Evolutionary conservation across 257 asterid genomes (phyloP).

Genomic region (Cynanchum wilfordii): DNA sequence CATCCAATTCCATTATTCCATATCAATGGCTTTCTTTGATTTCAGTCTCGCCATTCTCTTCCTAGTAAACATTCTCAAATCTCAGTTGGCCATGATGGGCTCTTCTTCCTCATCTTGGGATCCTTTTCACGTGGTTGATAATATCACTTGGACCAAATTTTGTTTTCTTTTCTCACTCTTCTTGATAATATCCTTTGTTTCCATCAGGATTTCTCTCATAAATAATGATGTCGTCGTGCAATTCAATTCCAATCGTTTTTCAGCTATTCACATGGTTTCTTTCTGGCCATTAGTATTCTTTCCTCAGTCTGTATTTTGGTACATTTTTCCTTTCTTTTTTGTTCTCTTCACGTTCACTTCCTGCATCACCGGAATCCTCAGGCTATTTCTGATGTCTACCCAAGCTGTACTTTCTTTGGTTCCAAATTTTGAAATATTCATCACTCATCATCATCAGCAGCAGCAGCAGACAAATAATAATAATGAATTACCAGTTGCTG

Average conservation of each 20-base stretch:
- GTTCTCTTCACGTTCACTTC: constrained; percentile 4
- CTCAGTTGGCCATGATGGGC: no score
- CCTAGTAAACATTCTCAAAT: no score
- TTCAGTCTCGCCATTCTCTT: no score
- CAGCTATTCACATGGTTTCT: constrained; percentile 10
- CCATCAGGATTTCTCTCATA: constrained; percentile 23
- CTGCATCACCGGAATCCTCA: constrained; percentile 1
- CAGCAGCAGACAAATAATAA: no score
- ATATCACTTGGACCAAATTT: neutral
- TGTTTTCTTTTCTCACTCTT: neutral
- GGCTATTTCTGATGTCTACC: neutral
- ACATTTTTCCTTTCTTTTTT: constrained; percentile 19
- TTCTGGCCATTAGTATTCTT: constrained; percentile 20
- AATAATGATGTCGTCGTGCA: constrained; percentile 2
- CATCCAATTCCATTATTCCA: no score
- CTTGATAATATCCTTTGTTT: neutral
- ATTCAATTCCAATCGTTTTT: constrained; percentile 17
- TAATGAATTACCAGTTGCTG: no score
- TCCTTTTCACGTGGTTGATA: neutral
- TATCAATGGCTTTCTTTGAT: no score
- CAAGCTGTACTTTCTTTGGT: no score
- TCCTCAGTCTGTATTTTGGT: constrained; percentile 31
- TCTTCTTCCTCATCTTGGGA: neutral
- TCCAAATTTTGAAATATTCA: no score
- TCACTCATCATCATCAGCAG: no score